Base-by-base conservation (phyloP, 2,329 filamentous ascomycete genomes). In the Trichoderma afroharzianum region DNA sequence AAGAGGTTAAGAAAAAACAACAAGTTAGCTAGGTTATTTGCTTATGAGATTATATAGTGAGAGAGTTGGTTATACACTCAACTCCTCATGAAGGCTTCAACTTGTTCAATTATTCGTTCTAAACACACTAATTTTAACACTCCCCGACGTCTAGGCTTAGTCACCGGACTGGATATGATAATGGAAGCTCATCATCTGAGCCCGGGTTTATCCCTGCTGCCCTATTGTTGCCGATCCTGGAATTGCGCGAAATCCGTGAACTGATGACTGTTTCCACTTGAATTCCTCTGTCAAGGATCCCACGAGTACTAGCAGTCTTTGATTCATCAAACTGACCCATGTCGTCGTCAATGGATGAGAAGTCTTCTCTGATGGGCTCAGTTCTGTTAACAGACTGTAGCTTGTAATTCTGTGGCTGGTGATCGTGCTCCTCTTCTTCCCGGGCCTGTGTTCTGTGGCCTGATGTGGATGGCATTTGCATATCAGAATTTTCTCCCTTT, bases 141-240 rank as follows among this genome's bases (percentile, higher is more conserved):
- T 33, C n/a, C 1, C 33, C 26, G 7, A 30, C 15, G 11, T 18
- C 66, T 59, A 28, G 33, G 7, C 28, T n/a, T 24, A 68, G 55
- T 68, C 66, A 68, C 33, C 55, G 55, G 36, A 68, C 66, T 15
- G 66, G 55, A 32, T 68, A 68, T n/a, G 66, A 68, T n/a, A 68
- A 26, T 2, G 66, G 55, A 5, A 61, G 33, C 33, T 68, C 66
- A 14, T 68, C 66, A n/a, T 68, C 66, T 28, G 66, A 68, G n/a
- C 53, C 66, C 6, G 8, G 33, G 18, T 50, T 68, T 36, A 30
- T 58, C 7, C n/a, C 24, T 28, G 28, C 5, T 15, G 12, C 30
- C 5, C 47, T 55, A 32, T 32, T 21, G n/a, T 30, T 26, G 39
- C 24, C 66, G 11, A 47, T 36, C 11, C 66, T 68, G 26, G 66